Conservation (phyloP, 192 early-diverging fungal genomes). For the Coemansia sp. region DNA sequence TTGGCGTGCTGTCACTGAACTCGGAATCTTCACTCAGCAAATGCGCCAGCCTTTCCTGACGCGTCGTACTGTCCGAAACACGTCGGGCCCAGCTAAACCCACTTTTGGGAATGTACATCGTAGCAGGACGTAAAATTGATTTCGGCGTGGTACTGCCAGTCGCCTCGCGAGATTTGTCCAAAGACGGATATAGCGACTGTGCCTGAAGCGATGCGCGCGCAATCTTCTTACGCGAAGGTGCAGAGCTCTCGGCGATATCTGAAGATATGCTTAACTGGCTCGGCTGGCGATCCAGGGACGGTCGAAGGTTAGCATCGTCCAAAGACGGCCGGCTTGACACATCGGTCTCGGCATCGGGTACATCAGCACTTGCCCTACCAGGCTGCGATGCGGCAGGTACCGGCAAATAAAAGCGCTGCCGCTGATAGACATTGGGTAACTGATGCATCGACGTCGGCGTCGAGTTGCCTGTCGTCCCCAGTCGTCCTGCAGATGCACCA, state of each 20-base stretch:
- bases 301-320: constrained; percentile 36
- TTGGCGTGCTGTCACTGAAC: constrained; percentile 35
- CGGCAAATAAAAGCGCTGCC: constrained; percentile 43
- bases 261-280: constrained; percentile 50
- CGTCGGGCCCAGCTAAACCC: constrained; percentile 17
- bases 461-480: constrained; percentile 7
- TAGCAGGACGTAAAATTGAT: constrained; percentile 30
- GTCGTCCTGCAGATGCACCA: constrained; percentile 33
- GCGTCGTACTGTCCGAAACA: constrained; percentile 29
- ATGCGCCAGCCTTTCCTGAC: constrained; percentile 43
- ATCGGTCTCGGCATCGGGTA: constrained; percentile 35
- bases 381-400: constrained; percentile 16
- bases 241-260: constrained; percentile 22
- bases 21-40: constrained; percentile 37
- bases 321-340: constrained; percentile 44
- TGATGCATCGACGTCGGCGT: constrained; percentile 5
- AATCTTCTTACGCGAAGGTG: constrained; percentile 8
- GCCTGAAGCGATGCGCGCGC: constrained; percentile 43
- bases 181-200: constrained; percentile 13
- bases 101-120: constrained; percentile 35
- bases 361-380: constrained; percentile 30
- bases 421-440: constrained; percentile 6
- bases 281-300: constrained; percentile 34
- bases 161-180: constrained; percentile 10
- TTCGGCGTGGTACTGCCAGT: background rate